Evolutionary conservation across 2,329 filamentous ascomycete genomes (phyloP).

Genomic region (Pseudofabraea citricarpa): DNA sequence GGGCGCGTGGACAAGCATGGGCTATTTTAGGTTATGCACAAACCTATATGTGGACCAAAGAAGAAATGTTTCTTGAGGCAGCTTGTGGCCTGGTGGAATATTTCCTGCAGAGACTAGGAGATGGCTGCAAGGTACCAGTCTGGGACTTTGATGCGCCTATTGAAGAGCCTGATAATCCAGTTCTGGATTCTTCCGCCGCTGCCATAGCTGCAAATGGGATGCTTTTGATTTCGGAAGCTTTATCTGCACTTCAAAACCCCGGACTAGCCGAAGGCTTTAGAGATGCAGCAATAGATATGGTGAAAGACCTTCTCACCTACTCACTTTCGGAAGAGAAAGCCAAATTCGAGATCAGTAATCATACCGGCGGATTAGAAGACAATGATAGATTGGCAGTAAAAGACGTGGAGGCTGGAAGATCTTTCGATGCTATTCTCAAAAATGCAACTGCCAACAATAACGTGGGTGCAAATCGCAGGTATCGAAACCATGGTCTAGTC

Average conservation of each 20-base stretch:
- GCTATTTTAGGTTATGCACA: conserved; percentile 29
- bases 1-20: conserved; percentile 45
- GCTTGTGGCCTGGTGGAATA: conserved; percentile 41
- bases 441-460: conserved; percentile 32
- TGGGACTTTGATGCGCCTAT: conserved; percentile 47
- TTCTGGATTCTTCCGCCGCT: conserved; percentile 34
- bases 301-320: conserved; percentile 13
- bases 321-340: conserved; percentile 12
- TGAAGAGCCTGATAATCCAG: conserved; percentile 18
- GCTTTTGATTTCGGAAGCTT: conserved; percentile 32
- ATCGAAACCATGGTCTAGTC: conserved; percentile 36
- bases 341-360: conserved; percentile 1
- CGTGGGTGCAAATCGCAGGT: conserved; percentile 20
- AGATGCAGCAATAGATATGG: conserved; percentile 13
- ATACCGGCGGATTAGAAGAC: not conserved
- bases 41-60: conserved; percentile 43
- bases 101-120: conserved; percentile 37
- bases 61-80: conserved; percentile 34
- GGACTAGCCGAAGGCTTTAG: conserved; percentile 11
- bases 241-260: conserved; percentile 15
- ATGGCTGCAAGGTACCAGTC: conserved; percentile 25
- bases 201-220: conserved; percentile 38
- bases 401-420: conserved; percentile 4
- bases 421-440: conserved; percentile 29
- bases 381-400: conserved; percentile 4